Percentiles rank a stretch among this genome's conserved stretches.
Evolutionary conservation across 2,329 filamentous ascomycete species (phyloP).

Genomic region (Aspergillus glaucus): DNA sequence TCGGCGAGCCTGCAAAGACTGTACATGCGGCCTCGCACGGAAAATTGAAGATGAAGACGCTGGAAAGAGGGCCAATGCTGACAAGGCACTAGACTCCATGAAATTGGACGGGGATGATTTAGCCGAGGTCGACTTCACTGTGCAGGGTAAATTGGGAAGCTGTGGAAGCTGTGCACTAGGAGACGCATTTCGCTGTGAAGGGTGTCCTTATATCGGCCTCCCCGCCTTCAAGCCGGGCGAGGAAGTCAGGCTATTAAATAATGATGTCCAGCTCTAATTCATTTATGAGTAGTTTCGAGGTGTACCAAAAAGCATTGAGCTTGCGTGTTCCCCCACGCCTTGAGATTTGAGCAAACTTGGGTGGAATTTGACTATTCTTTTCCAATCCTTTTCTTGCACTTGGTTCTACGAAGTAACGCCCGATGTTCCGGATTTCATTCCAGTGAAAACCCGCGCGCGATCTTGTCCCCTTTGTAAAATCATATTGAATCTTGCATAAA

Average conservation of each 20-base stretch:
- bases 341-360: too few relatives aligned
- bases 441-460: too few relatives aligned
- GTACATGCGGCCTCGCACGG: slow-evolving; percentile 86
- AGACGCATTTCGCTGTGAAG: slow-evolving; percentile 75
- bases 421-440: too few relatives aligned
- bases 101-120: slow-evolving; percentile 71
- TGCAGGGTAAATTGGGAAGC: slow-evolving; percentile 92
- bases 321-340: too few relatives aligned
- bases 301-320: too few relatives aligned
- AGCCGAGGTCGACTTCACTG: slow-evolving; percentile 84
- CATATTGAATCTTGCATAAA: too few relatives aligned
- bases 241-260: slow-evolving; percentile 81
- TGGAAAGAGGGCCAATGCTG: slow-evolving; percentile 58
- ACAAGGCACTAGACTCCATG: slow-evolving; percentile 50
- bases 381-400: background rate
- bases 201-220: slow-evolving; percentile 78
- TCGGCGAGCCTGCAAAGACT: slow-evolving; percentile 94
- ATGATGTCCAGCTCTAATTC: slow-evolving; percentile 68
- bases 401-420: background rate
- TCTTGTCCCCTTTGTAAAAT: too few relatives aligned
- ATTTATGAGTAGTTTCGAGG: too few relatives aligned
- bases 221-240: slow-evolving; percentile 96
- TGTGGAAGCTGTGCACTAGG: slow-evolving; percentile 92
- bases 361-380: too few relatives aligned
- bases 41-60: slow-evolving; percentile 79